phyloP scores from a whole-genome alignment of 1,284 basidiomycete genomes.

The Fomitopsis betulina region DNA sequence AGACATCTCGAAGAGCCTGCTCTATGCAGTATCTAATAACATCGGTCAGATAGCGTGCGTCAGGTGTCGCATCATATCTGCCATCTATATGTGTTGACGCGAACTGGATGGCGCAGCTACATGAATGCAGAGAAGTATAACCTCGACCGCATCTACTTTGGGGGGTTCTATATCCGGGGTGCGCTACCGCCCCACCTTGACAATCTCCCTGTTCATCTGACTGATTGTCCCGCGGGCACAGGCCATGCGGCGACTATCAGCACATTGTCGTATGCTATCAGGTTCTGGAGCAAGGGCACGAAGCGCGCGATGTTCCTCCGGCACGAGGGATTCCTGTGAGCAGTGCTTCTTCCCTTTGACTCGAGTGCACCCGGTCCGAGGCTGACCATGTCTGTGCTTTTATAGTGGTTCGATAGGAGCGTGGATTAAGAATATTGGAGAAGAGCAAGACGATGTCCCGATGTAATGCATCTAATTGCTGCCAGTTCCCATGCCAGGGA shows the following conservation, averaged over 20 bases:
- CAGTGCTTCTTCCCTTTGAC: constrained; percentile 17
- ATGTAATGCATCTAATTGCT: background rate
- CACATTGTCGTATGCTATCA: constrained; percentile 97
- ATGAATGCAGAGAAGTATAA: constrained; percentile 99
- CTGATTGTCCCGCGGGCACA: constrained; percentile 27
- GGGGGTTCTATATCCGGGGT: constrained; percentile 99
- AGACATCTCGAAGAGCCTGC: constrained; percentile 91
- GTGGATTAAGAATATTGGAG: constrained; percentile 89
- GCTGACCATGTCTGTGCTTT: constrained; percentile 1
- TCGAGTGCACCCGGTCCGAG: constrained; percentile 3
- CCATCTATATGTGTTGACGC: background rate
- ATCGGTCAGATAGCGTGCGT: constrained; percentile 99
- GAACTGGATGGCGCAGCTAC: constrained; percentile 52
- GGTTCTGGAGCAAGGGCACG: constrained; percentile 99
- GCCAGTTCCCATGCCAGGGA: background rate
- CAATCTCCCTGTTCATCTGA: constrained; percentile 1
- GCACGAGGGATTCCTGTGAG: constrained; percentile 97
- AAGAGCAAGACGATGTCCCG: constrained; percentile 14
- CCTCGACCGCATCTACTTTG: constrained; percentile 97
- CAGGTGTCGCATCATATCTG: background rate
- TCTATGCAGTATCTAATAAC: constrained; percentile 98
- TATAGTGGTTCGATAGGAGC: constrained; percentile 85
- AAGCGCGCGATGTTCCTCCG: constrained; percentile 96
- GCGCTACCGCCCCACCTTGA: constrained; percentile 21
- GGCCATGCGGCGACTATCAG: constrained; percentile 97